These are phyloP conservation scores for Phytophthora fragariaefolia DNA, from an alignment of 352 stramenopile species.

Conservation along the genomic window DNA sequence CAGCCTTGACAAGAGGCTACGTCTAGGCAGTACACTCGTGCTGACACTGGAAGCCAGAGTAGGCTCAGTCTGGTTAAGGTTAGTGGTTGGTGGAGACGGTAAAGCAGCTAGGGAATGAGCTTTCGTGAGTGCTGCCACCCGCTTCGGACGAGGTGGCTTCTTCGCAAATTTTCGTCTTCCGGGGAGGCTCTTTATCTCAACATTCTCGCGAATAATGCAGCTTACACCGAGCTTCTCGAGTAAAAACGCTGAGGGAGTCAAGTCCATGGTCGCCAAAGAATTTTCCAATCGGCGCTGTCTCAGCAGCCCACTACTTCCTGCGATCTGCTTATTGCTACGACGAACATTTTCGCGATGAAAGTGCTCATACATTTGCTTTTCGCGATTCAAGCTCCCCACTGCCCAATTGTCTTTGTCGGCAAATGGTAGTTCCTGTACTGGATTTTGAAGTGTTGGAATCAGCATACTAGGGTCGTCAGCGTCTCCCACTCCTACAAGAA, in stretches of 20 bases:
- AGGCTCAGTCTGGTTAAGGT: conserved; percentile 14
- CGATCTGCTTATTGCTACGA: conserved; percentile 55
- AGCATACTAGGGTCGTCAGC: conserved; percentile 29
- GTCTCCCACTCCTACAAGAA: conserved; percentile 19
- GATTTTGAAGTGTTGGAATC: conserved; percentile 51
- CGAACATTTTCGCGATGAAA: conserved; percentile 74
- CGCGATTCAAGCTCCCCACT: conserved; percentile 74
- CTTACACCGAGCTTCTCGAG: conserved; percentile 65
- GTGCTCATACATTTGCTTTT: conserved; percentile 78
- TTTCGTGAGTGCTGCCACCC: conserved; percentile 17
- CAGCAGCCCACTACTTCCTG: conserved; percentile 40
- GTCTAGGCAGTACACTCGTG: conserved; percentile 27
- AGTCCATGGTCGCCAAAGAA: conserved; percentile 50
- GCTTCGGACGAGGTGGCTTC: conserved; percentile 34
- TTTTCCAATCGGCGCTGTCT: conserved; percentile 41
- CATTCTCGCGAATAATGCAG: conserved; percentile 61
- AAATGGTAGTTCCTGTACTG: conserved; percentile 57
- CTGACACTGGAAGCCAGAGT: conserved; percentile 46
- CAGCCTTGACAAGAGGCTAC: conserved; percentile 19
- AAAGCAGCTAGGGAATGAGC: conserved; percentile 35
- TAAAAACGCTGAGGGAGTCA: conserved; percentile 71
- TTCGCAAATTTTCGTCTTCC: conserved; percentile 32
- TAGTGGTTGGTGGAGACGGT: not conserved
- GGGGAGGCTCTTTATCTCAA: conserved; percentile 11
- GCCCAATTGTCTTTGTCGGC: conserved; percentile 85